These are phyloP conservation scores for Thraustochytrium sp. DNA, from an alignment of 352 stramenopile species.

Conservation along the genomic window DNA sequence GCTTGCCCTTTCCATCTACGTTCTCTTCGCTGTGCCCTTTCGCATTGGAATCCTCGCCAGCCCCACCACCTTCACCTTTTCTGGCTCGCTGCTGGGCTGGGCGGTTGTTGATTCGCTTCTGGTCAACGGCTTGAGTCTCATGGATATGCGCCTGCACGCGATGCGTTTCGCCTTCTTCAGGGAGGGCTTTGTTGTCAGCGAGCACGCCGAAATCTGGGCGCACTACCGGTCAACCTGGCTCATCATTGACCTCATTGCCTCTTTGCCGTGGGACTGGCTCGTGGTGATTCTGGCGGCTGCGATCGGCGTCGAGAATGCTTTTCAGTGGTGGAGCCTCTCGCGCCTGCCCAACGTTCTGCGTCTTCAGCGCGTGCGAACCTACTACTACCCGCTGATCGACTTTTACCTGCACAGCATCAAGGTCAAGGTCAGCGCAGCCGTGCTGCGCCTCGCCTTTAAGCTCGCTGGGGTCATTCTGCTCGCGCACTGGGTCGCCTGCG, in stretches of 20 bases:
- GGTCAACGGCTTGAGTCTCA: background rate
- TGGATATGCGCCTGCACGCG: conserved; percentile 2
- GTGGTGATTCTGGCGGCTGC: background rate
- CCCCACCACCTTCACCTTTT: background rate
- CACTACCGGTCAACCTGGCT: background rate
- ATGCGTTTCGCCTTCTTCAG: background rate
- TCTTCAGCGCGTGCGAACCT: background rate
- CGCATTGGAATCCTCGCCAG: background rate
- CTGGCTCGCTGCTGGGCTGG: background rate
- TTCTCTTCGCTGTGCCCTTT: background rate
- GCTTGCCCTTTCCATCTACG: background rate
- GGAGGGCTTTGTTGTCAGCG: background rate
- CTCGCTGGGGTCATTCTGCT: background rate
- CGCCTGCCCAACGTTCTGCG: background rate
- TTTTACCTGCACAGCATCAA: background rate
- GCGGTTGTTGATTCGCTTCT: background rate
- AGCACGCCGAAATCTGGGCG: background rate
- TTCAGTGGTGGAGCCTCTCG: background rate
- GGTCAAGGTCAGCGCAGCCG: background rate
- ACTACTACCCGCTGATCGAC: background rate
- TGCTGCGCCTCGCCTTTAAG: background rate
- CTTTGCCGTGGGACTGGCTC: background rate
- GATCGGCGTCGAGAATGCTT: background rate
- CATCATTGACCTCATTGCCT: background rate
- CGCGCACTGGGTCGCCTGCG: conserved; percentile 17